phyloP scores from a whole-genome alignment of 2,329 filamentous ascomycete species.

The Pseudogymnoascus sp. region DNA sequence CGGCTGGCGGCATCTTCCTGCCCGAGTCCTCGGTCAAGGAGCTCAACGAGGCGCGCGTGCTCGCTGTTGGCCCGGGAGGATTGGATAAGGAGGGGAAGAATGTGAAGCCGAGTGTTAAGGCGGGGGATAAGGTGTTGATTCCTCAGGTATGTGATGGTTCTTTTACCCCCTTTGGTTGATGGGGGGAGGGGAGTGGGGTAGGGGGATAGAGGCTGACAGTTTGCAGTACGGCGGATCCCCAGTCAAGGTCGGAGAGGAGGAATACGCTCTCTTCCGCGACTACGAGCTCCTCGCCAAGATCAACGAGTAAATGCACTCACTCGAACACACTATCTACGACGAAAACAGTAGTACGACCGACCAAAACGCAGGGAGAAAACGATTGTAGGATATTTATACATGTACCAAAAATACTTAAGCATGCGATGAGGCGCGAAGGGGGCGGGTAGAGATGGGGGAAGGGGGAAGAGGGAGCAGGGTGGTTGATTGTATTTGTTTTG shows the following conservation, averaged over 20 bases:
- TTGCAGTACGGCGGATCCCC: constrained; percentile 81
- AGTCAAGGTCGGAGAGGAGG: constrained; percentile 95
- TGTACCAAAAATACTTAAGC: neutral
- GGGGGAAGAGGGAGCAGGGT: neutral
- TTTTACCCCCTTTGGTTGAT: too few species aligned
- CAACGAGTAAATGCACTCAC: constrained; percentile 76
- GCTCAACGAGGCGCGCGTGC: constrained; percentile 92
- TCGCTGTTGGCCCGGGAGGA: constrained; percentile 86
- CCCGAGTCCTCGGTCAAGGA: constrained; percentile 96
- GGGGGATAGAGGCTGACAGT: constrained; percentile 22
- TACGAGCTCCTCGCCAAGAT: constrained; percentile 99
- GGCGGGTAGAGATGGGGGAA: neutral
- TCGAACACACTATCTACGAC: neutral
- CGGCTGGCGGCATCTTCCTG: constrained; percentile 92
- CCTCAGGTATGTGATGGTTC: constrained; percentile 86
- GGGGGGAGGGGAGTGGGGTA: too few species aligned
- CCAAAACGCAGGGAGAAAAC: too few species aligned
- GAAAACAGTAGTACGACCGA: neutral
- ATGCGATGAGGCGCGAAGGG: neutral
- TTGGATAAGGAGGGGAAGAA: constrained; percentile 85
- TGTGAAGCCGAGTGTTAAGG: constrained; percentile 69
- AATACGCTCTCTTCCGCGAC: constrained; percentile 93
- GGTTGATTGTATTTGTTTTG: neutral
- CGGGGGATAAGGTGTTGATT: constrained; percentile 90
- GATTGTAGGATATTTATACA: neutral